A percentile compares a stretch with the other conserved stretches of the same genome.
Conservation (phyloP, 345 rosid species). For the Gossypium longicalyx region DNA sequence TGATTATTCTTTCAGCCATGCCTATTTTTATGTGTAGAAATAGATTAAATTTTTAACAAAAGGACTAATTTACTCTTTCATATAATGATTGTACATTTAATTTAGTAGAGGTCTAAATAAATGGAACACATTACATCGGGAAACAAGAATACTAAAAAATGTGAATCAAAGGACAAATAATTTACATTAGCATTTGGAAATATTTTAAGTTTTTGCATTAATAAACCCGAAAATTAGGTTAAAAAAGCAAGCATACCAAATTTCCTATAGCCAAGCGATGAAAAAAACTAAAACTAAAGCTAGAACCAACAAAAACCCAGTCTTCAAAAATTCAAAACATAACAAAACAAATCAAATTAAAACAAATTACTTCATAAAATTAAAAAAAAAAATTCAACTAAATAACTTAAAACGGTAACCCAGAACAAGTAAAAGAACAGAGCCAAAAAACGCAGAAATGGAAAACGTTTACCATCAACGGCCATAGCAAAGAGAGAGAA, state of each 20-base stretch:
- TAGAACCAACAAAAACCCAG: background rate
- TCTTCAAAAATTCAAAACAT: background rate
- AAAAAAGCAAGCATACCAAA: background rate
- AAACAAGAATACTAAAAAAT: background rate
- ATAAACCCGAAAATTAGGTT: background rate
- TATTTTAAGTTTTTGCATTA: too few relatives aligned
- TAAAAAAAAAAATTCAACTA: too few relatives aligned
- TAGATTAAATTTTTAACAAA: too few relatives aligned
- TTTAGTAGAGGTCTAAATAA: background rate
- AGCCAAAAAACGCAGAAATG: slow-evolving; percentile 16
- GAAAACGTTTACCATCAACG: slow-evolving; percentile 41
- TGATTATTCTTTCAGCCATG: too few relatives aligned
- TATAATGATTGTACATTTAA: too few relatives aligned
- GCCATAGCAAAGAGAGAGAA: slow-evolving; percentile 79
- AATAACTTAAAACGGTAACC: background rate
- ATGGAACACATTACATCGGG: background rate
- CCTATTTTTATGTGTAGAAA: too few relatives aligned
- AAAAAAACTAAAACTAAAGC: background rate
- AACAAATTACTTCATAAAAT: background rate
- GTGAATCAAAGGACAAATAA: background rate
- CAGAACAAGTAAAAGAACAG: background rate
- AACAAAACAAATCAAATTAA: background rate
- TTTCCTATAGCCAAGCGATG: background rate
- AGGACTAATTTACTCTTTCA: too few relatives aligned
- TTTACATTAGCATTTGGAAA: too few relatives aligned